phyloP scores from a whole-genome alignment of 352 stramenopile genomes.

The Phytophthora cactorum region DNA sequence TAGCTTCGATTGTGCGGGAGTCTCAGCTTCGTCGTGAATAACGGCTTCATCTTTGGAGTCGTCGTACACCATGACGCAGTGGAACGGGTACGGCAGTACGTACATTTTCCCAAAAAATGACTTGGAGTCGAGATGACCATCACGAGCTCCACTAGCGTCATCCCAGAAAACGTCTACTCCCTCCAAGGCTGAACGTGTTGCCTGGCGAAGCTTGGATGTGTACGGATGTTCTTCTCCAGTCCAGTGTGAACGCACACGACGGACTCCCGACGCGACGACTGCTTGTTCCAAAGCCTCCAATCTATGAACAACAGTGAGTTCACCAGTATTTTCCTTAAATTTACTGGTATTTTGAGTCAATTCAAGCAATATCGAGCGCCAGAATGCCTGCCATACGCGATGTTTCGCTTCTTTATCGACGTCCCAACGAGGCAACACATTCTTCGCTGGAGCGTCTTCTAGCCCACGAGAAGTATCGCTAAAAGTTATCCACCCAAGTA shows the following conservation, averaged over 20 bases:
- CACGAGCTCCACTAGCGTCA: slow-evolving; percentile 32
- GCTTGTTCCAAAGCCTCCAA: slow-evolving; percentile 40
- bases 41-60: slow-evolving; percentile 54
- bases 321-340: slow-evolving; percentile 11
- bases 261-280: slow-evolving; percentile 36
- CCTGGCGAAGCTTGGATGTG: slow-evolving; percentile 36
- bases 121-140: slow-evolving; percentile 46
- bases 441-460: slow-evolving; percentile 30
- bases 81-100: slow-evolving; percentile 53
- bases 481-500: slow-evolving; percentile 50
- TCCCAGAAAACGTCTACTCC: slow-evolving; percentile 57
- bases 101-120: slow-evolving; percentile 62
- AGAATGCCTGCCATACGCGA: slow-evolving; percentile 63
- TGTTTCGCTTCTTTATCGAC: slow-evolving; percentile 54
- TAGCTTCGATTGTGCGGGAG: slow-evolving; percentile 10
- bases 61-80: slow-evolving; percentile 58
- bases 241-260: slow-evolving; percentile 49
- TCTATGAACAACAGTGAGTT: slow-evolving; percentile 32
- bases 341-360: slow-evolving; percentile 4
- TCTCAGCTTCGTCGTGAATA: slow-evolving; percentile 36
- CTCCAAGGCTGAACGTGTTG: slow-evolving; percentile 38
- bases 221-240: slow-evolving; percentile 34
- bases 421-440: slow-evolving; percentile 45
- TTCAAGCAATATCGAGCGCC: slow-evolving; percentile 41
- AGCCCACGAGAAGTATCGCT: slow-evolving; percentile 50